These are phyloP conservation scores for Aspergillus terreus DNA, from an alignment of 2,329 filamentous ascomycete genomes.

Conservation along the genomic window DNA sequence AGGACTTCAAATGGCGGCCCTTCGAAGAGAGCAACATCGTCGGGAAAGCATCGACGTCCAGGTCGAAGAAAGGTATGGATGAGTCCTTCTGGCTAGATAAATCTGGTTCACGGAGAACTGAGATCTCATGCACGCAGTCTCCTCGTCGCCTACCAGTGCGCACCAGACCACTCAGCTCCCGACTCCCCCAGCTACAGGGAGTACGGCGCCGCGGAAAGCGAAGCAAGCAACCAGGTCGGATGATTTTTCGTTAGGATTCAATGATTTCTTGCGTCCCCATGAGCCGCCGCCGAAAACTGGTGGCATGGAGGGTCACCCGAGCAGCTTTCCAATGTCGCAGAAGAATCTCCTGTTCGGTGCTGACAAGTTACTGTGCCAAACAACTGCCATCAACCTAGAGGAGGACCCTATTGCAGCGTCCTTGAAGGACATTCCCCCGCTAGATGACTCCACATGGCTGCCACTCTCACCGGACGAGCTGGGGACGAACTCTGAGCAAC, in stretches of 20 bases:
- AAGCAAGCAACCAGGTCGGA: not conserved
- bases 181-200: conserved; percentile 2
- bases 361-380: conserved; percentile 10
- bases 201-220: not conserved
- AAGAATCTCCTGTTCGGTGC: conserved; percentile 7
- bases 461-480: conserved; percentile 8
- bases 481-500: conserved; percentile 6
- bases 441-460: conserved; percentile 15
- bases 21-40: conserved; percentile 62
- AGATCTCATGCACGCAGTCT: conserved; percentile 5
- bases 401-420: conserved; percentile 11
- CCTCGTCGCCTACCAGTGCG: conserved; percentile 1
- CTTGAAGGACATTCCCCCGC: conserved; percentile 8
- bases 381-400: conserved; percentile 8
- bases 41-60: conserved; percentile 30
- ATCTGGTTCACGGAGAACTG: not conserved
- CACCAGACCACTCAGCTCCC: not conserved
- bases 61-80: conserved; percentile 45
- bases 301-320: not conserved
- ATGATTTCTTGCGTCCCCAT: not conserved
- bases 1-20: conserved; percentile 71
- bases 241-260: not conserved
- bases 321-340: conserved; percentile 3
- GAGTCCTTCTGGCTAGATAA: conserved; percentile 1
- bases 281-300: not conserved